phyloP scores from a whole-genome alignment of 2,329 filamentous ascomycete species.

The Arthrobotrys megalospora region DNA sequence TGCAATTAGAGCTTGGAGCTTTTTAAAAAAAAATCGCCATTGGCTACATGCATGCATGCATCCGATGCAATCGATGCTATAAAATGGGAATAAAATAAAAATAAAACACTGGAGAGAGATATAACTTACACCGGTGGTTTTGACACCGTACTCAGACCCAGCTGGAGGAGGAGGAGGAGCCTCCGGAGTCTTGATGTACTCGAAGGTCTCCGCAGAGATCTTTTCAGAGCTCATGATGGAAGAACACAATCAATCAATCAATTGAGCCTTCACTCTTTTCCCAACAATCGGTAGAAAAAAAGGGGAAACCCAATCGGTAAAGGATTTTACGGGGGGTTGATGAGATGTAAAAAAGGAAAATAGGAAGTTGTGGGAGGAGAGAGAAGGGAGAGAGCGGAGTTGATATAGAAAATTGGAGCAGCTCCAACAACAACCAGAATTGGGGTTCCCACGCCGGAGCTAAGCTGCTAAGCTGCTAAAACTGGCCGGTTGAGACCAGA shows the following conservation, averaged over 20 bases:
- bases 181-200: slow-evolving; percentile 76
- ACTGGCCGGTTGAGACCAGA: slow-evolving; percentile 43
- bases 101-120: slow-evolving; percentile 7
- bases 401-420: slow-evolving; percentile 44
- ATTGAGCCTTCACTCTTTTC: background rate
- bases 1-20: slow-evolving; percentile 33
- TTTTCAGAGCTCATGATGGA: slow-evolving; percentile 62
- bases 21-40: no score
- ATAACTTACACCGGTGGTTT: slow-evolving; percentile 71
- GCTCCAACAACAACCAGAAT: slow-evolving; percentile 5
- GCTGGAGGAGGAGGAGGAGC: slow-evolving; percentile 70
- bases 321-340: background rate
- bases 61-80: background rate
- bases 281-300: background rate
- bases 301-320: slow-evolving; percentile 20
- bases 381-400: slow-evolving; percentile 23
- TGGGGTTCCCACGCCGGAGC: background rate
- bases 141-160: slow-evolving; percentile 74
- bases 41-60: background rate
- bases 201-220: slow-evolving; percentile 73
- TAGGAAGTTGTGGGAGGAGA: slow-evolving; percentile 1
- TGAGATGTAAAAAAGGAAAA: background rate
- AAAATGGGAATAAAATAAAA: slow-evolving; percentile 1
- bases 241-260: slow-evolving; percentile 22
- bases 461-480: background rate